Conservation (phyloP, 225 moss, liverwort and hornwort genomes). For the Physcomitrium patens region DNA sequence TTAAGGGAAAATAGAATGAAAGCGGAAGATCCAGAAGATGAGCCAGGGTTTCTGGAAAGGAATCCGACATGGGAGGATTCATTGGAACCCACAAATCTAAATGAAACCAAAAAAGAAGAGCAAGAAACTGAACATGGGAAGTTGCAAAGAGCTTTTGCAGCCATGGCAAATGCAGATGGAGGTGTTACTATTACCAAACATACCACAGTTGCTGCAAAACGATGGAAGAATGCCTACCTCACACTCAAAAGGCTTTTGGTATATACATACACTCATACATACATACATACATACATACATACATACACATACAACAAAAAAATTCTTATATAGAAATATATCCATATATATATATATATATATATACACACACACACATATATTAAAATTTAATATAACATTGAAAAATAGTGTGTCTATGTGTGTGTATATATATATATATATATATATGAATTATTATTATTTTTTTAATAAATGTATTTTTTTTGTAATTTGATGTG, state of each 20-base stretch:
- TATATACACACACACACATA: no score
- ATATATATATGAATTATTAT: neutral
- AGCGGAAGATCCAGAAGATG: slow-evolving; percentile 44
- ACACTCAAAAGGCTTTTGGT: slow-evolving; percentile 56
- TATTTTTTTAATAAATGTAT: neutral
- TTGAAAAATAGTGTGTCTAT: no score
- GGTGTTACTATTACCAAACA: slow-evolving; percentile 34
- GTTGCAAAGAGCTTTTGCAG: slow-evolving; percentile 44
- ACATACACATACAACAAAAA: no score
- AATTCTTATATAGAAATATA: no score
- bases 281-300: no score
- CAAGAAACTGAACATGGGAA: slow-evolving; percentile 39
- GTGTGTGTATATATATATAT: neutral
- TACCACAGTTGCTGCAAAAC: slow-evolving; percentile 28
- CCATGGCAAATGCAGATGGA: slow-evolving; percentile 56
- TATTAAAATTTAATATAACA: neutral
- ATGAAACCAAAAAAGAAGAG: slow-evolving; percentile 30
- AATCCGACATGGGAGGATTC: slow-evolving; percentile 66
- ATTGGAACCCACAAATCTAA: slow-evolving; percentile 34
- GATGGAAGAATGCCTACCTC: slow-evolving; percentile 63
- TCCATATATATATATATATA: no score
- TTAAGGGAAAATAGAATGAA: slow-evolving; percentile 16
- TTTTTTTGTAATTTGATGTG: neutral
- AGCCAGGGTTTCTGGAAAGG: slow-evolving; percentile 48
- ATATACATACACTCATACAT: no score